These are phyloP conservation scores for Alternaria triticimaculans DNA, from an alignment of 2,329 filamentous ascomycete genomes.

Conservation along the genomic window DNA sequence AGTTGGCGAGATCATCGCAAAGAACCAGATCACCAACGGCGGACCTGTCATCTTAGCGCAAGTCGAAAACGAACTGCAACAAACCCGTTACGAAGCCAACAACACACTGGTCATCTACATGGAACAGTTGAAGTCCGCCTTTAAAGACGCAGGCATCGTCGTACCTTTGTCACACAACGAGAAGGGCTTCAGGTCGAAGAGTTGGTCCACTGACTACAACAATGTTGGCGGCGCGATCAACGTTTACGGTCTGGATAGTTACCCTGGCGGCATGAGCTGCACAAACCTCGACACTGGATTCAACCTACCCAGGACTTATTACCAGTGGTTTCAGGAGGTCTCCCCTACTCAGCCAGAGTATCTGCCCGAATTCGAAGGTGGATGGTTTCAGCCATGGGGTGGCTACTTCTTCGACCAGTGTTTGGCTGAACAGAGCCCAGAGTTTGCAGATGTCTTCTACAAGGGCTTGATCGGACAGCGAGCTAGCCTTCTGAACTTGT, in stretches of 20 bases:
- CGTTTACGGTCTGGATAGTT: conserved; percentile 57
- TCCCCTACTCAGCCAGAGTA: conserved; percentile 62
- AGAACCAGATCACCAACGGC: conserved; percentile 59
- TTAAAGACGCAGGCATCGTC: conserved; percentile 55
- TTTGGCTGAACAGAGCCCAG: conserved; percentile 52
- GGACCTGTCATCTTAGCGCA: conserved; percentile 61
- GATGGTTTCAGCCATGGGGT: conserved; percentile 62
- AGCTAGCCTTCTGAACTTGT: conserved; percentile 58
- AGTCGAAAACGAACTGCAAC: conserved; percentile 61
- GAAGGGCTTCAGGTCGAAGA: conserved; percentile 57
- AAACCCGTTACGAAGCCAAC: conserved; percentile 52
- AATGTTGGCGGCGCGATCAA: conserved; percentile 63
- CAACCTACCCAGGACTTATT: conserved; percentile 60
- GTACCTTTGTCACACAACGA: conserved; percentile 61
- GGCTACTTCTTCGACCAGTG: conserved; percentile 61
- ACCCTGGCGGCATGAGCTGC: conserved; percentile 58
- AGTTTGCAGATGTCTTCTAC: conserved; percentile 63
- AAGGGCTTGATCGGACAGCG: conserved; percentile 63
- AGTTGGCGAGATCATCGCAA: conserved; percentile 57
- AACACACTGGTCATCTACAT: conserved; percentile 60
- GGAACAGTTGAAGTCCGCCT: conserved; percentile 59
- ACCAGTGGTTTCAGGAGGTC: conserved; percentile 64
- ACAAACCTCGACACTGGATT: conserved; percentile 59
- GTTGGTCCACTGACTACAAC: conserved; percentile 63
- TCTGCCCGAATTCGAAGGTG: conserved; percentile 62